A percentile compares a stretch with the other conserved stretches of the same genome.
phyloP scores from a whole-genome alignment of 345 rosid species.

The Aquilaria yunnanensis region DNA sequence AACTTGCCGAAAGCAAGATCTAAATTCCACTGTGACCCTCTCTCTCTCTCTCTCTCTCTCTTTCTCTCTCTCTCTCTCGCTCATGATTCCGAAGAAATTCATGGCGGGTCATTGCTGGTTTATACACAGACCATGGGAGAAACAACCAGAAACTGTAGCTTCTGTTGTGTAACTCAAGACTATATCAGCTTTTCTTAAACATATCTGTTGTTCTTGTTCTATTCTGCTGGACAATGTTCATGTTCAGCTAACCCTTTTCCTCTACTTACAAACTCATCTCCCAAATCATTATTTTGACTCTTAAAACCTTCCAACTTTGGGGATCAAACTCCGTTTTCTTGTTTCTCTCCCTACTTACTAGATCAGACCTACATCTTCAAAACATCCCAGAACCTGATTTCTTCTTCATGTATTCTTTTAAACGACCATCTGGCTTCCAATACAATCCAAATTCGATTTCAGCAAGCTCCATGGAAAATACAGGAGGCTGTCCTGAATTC shows the following conservation, averaged over 20 bases:
- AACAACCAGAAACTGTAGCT: conserved; percentile 10
- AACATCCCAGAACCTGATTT: conserved; percentile 4
- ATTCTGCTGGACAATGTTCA: neutral
- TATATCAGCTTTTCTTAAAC: conserved; percentile 2
- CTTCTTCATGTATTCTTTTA: conserved; percentile 47
- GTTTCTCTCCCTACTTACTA: conserved; percentile 3
- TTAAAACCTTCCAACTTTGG: neutral
- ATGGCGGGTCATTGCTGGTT: conserved; percentile 28
- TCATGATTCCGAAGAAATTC: conserved; percentile 39
- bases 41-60: conserved; percentile 17
- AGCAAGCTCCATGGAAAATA: conserved; percentile 17
- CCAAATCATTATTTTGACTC: neutral
- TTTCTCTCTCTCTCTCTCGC: neutral
- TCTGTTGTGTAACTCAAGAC: conserved; percentile 3
- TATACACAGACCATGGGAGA: conserved; percentile 5
- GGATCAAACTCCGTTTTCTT: neutral
- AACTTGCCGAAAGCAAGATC: conserved; percentile 29
- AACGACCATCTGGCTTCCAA: conserved; percentile 35
- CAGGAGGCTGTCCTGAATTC: conserved; percentile 30
- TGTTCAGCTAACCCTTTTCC: neutral
- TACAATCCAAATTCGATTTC: conserved; percentile 22
- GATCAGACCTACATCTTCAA: neutral
- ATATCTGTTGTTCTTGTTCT: conserved; percentile 7
- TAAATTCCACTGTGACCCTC: conserved; percentile 21
- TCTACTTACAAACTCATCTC: neutral